Conservation (phyloP, 106 monocot species). For the Cymbidium sinense region DNA sequence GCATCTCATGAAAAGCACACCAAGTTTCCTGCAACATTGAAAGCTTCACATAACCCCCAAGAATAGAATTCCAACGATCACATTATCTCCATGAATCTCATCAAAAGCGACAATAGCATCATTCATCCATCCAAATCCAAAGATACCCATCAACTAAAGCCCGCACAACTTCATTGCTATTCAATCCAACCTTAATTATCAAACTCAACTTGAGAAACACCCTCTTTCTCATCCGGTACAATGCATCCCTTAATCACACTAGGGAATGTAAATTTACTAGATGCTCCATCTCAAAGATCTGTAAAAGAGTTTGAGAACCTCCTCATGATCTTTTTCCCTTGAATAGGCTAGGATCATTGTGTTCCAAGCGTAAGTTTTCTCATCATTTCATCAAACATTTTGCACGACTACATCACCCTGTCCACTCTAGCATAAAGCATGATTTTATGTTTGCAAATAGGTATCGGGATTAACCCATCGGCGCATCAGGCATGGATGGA, state of each 20-base stretch:
- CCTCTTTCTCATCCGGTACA: neutral
- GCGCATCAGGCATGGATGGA: slow-evolving; percentile 18
- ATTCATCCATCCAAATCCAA: slow-evolving; percentile 9
- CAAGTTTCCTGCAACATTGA: slow-evolving; percentile 10
- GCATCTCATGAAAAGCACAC: slow-evolving; percentile 6
- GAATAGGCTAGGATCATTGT: slow-evolving; percentile 5
- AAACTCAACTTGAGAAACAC: slow-evolving; percentile 6
- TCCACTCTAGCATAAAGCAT: slow-evolving; percentile 23
- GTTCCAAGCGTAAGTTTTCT: slow-evolving; percentile 19
- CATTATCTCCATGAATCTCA: slow-evolving; percentile 10
- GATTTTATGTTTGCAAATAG: slow-evolving; percentile 21
- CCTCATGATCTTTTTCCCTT: neutral
- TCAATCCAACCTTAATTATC: slow-evolving; percentile 15
- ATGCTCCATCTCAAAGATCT: slow-evolving; percentile 7
- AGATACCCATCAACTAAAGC: slow-evolving; percentile 13
- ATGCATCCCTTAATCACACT: slow-evolving; percentile 19
- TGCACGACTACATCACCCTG: neutral
- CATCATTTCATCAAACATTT: slow-evolving; percentile 20
- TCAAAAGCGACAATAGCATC: slow-evolving; percentile 8
- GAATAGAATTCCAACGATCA: slow-evolving; percentile 15
- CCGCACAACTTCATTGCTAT: neutral
- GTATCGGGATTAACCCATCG: slow-evolving; percentile 14
- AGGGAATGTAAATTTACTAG: slow-evolving; percentile 21
- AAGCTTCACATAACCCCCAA: slow-evolving; percentile 11
- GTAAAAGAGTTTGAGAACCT: slow-evolving; percentile 13